Base-by-base conservation (phyloP, 2,329 filamentous ascomycete genomes). In the Trichoderma sp. region DNA sequence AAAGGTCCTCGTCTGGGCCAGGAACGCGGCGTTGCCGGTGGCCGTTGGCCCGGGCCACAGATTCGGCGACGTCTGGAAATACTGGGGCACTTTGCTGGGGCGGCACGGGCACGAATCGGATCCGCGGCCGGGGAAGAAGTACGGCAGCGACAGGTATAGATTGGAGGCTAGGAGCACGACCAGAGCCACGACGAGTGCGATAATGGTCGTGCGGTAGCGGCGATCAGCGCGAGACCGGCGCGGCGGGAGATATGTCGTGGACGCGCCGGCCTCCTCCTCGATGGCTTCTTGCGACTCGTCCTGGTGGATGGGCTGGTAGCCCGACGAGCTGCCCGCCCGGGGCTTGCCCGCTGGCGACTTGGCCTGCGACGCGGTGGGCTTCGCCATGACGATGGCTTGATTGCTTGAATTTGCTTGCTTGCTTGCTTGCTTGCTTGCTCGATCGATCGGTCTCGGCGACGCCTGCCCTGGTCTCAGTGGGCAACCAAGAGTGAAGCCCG, bases 1-100 rank as follows among this genome's bases (percentile, higher is more conserved):
- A 49, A 91, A 88, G 1, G 86, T 85, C 72, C 91, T 89, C 7
- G 88, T 92, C 79, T 92, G 87, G 1, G 91, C 91, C 69, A 94
- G 81, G 76, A 92, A 93, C 1, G 91, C 88, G 31, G 90, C 83
- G 68, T 80, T 81, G 16, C 91, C 92, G 1, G 91, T 94, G n/a
- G 88, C 84, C 5, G 89, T 92, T 47, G 90, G 90, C 1, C 90
- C 90, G 78, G 84, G 79, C 83, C 84, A 88, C 56, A 89, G 77
- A 77, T 89, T 82, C 4, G 88, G 87, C 29, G 81, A 83, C 0
- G 88, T 90, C 76, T 89, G 86, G 74, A 89, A 90, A 76, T 90
- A 88, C 76, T 89, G 86, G 29, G 88, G 88, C 58, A 89, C 83
- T 52, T 83, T 80, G 67, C 75, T 72, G 33, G 78, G 76, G 43